phyloP scores from a whole-genome alignment of 2,329 filamentous ascomycete genomes.

The Microdochium bolleyi region DNA sequence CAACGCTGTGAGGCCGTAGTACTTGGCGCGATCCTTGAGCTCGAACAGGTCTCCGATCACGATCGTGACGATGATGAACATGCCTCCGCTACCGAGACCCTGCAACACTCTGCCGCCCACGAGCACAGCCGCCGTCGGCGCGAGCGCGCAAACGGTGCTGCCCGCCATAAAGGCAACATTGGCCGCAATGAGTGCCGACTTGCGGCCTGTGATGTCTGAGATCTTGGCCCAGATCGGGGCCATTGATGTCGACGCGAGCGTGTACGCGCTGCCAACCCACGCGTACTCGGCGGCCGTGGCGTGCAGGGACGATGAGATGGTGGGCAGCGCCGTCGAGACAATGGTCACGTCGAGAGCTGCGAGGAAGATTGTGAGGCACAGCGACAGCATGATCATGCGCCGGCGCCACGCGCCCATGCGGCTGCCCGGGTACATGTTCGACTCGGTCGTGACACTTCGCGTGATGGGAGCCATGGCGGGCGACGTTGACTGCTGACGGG shows the following conservation, averaged over 20 bases:
- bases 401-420: constrained; percentile 1
- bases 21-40: constrained; percentile 22
- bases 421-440: neutral
- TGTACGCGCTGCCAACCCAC: constrained; percentile 59
- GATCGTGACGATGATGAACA: constrained; percentile 26
- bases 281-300: constrained; percentile 49
- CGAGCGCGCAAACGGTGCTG: constrained; percentile 23
- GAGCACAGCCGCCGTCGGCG: constrained; percentile 23
- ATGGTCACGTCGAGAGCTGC: constrained; percentile 18
- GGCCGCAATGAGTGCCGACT: constrained; percentile 25
- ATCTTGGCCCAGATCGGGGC: constrained; percentile 50
- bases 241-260: constrained; percentile 49
- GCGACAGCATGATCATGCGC: constrained; percentile 3
- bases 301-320: constrained; percentile 36
- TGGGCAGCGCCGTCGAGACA: constrained; percentile 39
- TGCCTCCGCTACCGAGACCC: constrained; percentile 26
- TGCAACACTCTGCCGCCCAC: constrained; percentile 23
- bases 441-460: neutral
- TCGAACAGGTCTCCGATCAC: constrained; percentile 27
- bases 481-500: neutral
- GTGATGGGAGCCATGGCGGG: neutral
- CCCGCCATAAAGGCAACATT: constrained; percentile 26
- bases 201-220: constrained; percentile 32
- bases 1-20: constrained; percentile 49
- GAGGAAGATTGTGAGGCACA: constrained; percentile 3